phyloP scores from a whole-genome alignment of 371 early-diverging fungal genomes.

The Cokeromyces recurvatus region DNA sequence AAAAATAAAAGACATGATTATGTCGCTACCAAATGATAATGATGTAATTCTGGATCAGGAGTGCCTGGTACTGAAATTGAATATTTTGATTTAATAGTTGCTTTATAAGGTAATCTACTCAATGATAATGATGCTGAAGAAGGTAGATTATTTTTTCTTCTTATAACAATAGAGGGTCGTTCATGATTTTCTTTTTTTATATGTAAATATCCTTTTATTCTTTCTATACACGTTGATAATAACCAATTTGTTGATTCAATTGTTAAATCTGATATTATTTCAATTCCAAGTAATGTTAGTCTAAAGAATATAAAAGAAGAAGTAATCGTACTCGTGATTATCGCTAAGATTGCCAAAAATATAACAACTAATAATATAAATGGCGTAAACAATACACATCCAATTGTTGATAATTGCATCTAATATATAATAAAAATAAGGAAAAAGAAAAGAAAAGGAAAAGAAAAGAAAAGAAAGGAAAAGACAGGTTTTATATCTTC shows the following conservation, averaged over 20 bases:
- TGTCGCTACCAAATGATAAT: too few species aligned
- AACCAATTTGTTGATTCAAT: constrained; percentile 27
- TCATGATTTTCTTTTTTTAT: background rate
- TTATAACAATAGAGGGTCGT: constrained; percentile 1
- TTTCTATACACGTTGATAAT: constrained; percentile 9
- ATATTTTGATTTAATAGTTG: constrained; percentile 16
- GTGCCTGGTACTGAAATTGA: constrained; percentile 20
- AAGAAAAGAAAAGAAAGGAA: constrained; percentile 1
- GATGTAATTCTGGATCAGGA: constrained; percentile 21
- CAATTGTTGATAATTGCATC: constrained; percentile 8
- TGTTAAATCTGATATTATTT: constrained; percentile 21
- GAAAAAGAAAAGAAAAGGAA: background rate
- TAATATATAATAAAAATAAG: too few species aligned
- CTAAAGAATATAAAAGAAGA: constrained; percentile 24
- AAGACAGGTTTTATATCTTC: background rate
- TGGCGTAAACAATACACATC: constrained; percentile 16
- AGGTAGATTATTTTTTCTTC: constrained; percentile 10
- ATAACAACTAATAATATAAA: constrained; percentile 11
- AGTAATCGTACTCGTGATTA: constrained; percentile 24
- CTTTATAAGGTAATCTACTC: constrained; percentile 15
- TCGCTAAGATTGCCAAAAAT: constrained; percentile 9
- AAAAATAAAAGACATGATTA: too few species aligned
- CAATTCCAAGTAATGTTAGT: constrained; percentile 18
- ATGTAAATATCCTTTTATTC: background rate
- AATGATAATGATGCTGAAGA: constrained; percentile 15